Evolutionary conservation across 2,329 filamentous ascomycete species (phyloP).

Genomic region (Fusarium anguioides): DNA sequence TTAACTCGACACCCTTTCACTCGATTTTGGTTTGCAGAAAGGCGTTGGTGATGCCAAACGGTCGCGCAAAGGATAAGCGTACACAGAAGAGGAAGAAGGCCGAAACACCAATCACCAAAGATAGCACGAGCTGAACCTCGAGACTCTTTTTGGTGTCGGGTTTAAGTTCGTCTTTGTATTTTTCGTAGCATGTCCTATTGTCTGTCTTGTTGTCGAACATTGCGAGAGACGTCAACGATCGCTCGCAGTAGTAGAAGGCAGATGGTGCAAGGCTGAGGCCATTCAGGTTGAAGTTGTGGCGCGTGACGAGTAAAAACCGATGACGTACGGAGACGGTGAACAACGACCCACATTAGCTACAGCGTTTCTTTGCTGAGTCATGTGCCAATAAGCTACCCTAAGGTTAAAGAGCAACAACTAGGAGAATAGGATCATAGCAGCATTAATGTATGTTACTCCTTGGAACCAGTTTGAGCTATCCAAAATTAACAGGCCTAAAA

Average conservation of each 20-base stretch:
- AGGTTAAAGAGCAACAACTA: no score
- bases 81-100: constrained; percentile 84
- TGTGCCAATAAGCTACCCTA: not conserved
- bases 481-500: no score
- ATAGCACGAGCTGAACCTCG: constrained; percentile 77
- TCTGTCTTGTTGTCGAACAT: not conserved
- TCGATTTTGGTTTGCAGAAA: no score
- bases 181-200: not conserved
- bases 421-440: no score
- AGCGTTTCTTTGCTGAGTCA: constrained; percentile 17
- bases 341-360: constrained; percentile 21
- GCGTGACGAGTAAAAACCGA: constrained; percentile 25
- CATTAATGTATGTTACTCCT: no score
- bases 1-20: not conserved
- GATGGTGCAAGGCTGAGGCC: constrained; percentile 36
- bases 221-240: constrained; percentile 2
- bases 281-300: constrained; percentile 19
- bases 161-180: constrained; percentile 29
- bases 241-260: constrained; percentile 7
- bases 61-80: constrained; percentile 47
- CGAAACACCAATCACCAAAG: constrained; percentile 73
- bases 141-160: constrained; percentile 56
- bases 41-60: not conserved
- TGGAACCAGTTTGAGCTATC: no score
- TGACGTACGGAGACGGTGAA: constrained; percentile 30